Evolutionary conservation across 768 basidiomycete species (phyloP).

Genomic region (Boletus pseudopeckii): DNA sequence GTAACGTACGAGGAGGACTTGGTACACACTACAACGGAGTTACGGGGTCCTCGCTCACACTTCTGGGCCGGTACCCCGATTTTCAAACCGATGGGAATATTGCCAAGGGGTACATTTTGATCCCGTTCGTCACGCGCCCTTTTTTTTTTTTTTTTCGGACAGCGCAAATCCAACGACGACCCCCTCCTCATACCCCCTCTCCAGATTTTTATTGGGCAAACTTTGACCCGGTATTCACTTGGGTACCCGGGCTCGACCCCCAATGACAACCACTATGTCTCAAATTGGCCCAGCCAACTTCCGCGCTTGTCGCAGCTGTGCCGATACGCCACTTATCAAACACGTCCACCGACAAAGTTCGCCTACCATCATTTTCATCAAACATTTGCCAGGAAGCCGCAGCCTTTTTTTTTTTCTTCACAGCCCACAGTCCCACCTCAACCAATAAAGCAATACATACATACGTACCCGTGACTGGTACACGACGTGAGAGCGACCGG

Average conservation of each 20-base stretch:
- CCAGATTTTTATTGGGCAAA: no score
- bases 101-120: slow-evolving; percentile 21
- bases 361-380: slow-evolving; percentile 6
- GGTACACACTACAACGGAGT: neutral
- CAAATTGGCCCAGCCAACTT: slow-evolving; percentile 20
- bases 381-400: neutral
- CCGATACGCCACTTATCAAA: slow-evolving; percentile 31
- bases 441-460: no score
- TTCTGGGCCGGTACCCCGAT: slow-evolving; percentile 18
- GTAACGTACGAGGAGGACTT: slow-evolving; percentile 22
- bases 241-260: slow-evolving; percentile 16
- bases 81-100: slow-evolving; percentile 20
- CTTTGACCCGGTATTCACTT: slow-evolving; percentile 1
- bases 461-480: slow-evolving; percentile 6
- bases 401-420: no score
- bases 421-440: no score
- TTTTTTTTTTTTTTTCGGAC: no score
- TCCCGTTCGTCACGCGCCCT: slow-evolving; percentile 9
- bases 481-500: slow-evolving; percentile 20
- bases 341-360: slow-evolving; percentile 21
- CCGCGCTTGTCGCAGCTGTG: slow-evolving; percentile 33
- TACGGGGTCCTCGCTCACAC: slow-evolving; percentile 22
- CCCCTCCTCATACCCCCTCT: no score
- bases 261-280: slow-evolving; percentile 22
- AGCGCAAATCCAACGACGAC: no score